phyloP scores from a whole-genome alignment of 805 yeast genomes.

The Candida broadrunensis region DNA sequence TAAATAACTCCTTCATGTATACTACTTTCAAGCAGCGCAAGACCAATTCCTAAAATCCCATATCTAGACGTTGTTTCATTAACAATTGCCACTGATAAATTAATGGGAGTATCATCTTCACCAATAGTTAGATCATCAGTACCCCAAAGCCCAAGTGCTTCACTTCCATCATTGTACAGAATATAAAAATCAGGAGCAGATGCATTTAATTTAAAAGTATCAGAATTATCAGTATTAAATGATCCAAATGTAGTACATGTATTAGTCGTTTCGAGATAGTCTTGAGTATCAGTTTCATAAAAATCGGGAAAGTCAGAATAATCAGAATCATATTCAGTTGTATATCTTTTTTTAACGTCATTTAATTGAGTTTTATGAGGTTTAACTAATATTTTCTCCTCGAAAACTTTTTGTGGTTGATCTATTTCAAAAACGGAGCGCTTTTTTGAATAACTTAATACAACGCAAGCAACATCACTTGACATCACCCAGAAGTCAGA shows the following conservation, averaged over 20 bases:
- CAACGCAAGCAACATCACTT: conserved; percentile 7
- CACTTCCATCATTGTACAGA: conserved; percentile 46
- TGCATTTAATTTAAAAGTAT: conserved; percentile 25
- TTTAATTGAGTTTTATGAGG: no score
- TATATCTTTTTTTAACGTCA: no score
- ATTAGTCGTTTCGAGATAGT: no score
- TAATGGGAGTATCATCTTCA: conserved; percentile 4
- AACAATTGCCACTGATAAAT: conserved; percentile 3
- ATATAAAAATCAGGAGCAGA: conserved; percentile 30
- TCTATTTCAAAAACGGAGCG: no score
- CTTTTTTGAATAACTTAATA: no score
- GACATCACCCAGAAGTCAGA: conserved; percentile 19
- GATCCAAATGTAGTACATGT: conserved; percentile 39
- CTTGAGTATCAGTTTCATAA: background rate
- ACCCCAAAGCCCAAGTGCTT: conserved; percentile 50
- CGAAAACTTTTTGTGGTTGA: no score
- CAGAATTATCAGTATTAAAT: conserved; percentile 28
- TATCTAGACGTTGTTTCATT: conserved; percentile 11
- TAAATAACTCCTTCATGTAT: conserved; percentile 10
- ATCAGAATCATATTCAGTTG: background rate
- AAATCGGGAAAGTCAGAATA: background rate
- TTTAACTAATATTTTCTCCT: no score
- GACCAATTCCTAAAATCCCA: conserved; percentile 23
- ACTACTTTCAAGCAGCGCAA: background rate
- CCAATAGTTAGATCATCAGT: conserved; percentile 10